A percentile compares a stretch with the other conserved stretches of the same genome.
phyloP scores from a whole-genome alignment of 352 stramenopile species.

The Phytophthora nicotianae region DNA sequence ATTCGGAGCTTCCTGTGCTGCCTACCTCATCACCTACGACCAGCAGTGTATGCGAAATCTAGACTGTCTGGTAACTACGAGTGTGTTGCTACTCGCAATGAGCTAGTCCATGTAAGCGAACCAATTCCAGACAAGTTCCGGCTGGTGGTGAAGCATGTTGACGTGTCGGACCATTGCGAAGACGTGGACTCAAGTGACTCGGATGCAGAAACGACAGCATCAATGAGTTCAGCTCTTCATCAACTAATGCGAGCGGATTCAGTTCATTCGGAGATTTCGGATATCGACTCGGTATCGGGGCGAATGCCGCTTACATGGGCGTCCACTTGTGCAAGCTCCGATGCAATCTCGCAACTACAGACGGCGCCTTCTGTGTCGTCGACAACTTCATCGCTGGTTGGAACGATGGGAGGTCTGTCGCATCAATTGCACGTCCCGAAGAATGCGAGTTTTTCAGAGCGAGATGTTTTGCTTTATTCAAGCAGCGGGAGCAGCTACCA shows the following conservation, averaged over 20 bases:
- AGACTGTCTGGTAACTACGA: slow-evolving; percentile 33
- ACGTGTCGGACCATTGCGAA: slow-evolving; percentile 22
- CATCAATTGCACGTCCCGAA: slow-evolving; percentile 28
- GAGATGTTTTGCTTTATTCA: slow-evolving; percentile 59
- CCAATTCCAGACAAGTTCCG: slow-evolving; percentile 29
- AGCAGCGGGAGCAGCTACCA: slow-evolving; percentile 27
- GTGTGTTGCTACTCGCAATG: slow-evolving; percentile 14
- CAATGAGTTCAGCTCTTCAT: slow-evolving; percentile 41
- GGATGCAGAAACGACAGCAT: slow-evolving; percentile 41
- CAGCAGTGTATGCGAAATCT: slow-evolving; percentile 50
- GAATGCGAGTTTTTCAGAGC: slow-evolving; percentile 49
- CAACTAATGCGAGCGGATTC: slow-evolving; percentile 58
- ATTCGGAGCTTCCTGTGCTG: slow-evolving; percentile 57
- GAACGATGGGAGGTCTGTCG: slow-evolving; percentile 18
- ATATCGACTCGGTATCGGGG: slow-evolving; percentile 60
- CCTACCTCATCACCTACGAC: slow-evolving; percentile 60
- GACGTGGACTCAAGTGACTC: slow-evolving; percentile 40
- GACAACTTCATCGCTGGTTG: slow-evolving; percentile 40
- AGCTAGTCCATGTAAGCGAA: slow-evolving; percentile 11
- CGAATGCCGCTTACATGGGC: slow-evolving; percentile 41
- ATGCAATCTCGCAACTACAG: slow-evolving; percentile 31
- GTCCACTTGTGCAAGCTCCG: slow-evolving; percentile 43
- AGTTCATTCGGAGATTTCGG: slow-evolving; percentile 75
- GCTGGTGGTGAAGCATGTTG: slow-evolving; percentile 33
- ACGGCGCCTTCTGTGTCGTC: slow-evolving; percentile 33